Evolutionary conservation across 1,139 yeast genomes (phyloP).

Genomic region (Lodderomyces jiufengensis): DNA sequence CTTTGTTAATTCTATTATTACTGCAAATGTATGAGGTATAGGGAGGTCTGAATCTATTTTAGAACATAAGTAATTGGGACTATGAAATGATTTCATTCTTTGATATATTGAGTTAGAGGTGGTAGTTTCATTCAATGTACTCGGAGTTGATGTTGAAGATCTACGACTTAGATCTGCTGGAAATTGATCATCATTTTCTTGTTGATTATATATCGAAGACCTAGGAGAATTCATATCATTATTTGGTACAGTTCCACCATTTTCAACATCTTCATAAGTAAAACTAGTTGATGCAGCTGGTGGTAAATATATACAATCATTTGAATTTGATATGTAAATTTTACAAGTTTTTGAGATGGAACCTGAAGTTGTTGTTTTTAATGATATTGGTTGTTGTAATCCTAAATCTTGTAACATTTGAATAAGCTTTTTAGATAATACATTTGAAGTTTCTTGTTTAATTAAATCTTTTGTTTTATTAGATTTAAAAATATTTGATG

Average conservation of each 20-base stretch:
- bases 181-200: no score
- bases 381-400: slow-evolving; percentile 38
- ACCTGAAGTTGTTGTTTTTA: slow-evolving; percentile 25
- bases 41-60: slow-evolving; percentile 41
- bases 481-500: slow-evolving; percentile 10
- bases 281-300: slow-evolving; percentile 43
- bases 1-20: slow-evolving; percentile 37
- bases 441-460: slow-evolving; percentile 37
- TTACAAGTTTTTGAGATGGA: slow-evolving; percentile 27
- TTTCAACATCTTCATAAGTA: slow-evolving; percentile 46
- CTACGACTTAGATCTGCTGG: no score
- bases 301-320: slow-evolving; percentile 41
- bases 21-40: slow-evolving; percentile 47
- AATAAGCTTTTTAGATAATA: slow-evolving; percentile 35
- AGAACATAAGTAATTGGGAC: slow-evolving; percentile 40
- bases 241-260: slow-evolving; percentile 28
- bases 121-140: background rate
- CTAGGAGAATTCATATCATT: no score
- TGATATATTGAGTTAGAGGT: slow-evolving; percentile 4
- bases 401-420: slow-evolving; percentile 37
- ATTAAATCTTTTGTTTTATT: slow-evolving; percentile 36
- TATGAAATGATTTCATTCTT: slow-evolving; percentile 19
- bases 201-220: no score
- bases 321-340: slow-evolving; percentile 38
- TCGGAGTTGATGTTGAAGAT: background rate